Evolutionary conservation across 805 yeast genomes (phyloP).

Genomic region (Nakazawaea wickerhamii): DNA sequence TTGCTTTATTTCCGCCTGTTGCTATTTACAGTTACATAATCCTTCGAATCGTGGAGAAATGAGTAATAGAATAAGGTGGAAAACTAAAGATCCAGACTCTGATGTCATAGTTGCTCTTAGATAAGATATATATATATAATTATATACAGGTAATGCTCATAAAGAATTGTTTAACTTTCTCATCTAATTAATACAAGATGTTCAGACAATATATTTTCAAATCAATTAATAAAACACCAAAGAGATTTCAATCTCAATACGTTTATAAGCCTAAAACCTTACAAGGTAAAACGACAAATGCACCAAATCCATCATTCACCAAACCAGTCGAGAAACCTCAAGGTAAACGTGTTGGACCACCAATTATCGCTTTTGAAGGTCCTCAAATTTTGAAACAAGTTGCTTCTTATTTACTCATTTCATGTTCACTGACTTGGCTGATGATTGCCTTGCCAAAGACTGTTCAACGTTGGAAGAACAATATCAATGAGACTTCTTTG

Average conservation of each 20-base stretch:
- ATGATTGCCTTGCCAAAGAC: conserved; percentile 3
- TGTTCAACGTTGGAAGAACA: conserved; percentile 3
- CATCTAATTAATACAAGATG: neutral
- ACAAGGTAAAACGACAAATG: neutral
- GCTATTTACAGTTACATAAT: too few relatives aligned
- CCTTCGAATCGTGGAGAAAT: too few relatives aligned
- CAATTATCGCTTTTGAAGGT: neutral
- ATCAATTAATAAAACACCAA: neutral
- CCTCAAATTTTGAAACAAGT: conserved; percentile 1
- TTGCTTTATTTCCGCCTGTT: too few relatives aligned
- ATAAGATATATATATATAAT: too few relatives aligned
- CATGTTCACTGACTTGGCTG: neutral
- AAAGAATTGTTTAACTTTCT: neutral
- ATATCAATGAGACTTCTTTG: neutral
- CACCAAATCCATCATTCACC: neutral
- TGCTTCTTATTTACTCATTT: conserved; percentile 2
- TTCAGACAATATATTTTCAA: neutral
- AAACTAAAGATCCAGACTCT: too few relatives aligned
- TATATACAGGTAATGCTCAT: too few relatives aligned
- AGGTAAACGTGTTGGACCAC: conserved; percentile 1
- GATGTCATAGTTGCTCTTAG: too few relatives aligned
- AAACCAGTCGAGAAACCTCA: neutral
- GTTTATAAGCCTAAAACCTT: neutral
- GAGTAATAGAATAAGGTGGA: too few relatives aligned
- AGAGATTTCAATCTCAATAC: neutral